These are phyloP conservation scores for Cutaneotrichosporon sp. DNA, from an alignment of 1,284 basidiomycete genomes.

Conservation along the genomic window DNA sequence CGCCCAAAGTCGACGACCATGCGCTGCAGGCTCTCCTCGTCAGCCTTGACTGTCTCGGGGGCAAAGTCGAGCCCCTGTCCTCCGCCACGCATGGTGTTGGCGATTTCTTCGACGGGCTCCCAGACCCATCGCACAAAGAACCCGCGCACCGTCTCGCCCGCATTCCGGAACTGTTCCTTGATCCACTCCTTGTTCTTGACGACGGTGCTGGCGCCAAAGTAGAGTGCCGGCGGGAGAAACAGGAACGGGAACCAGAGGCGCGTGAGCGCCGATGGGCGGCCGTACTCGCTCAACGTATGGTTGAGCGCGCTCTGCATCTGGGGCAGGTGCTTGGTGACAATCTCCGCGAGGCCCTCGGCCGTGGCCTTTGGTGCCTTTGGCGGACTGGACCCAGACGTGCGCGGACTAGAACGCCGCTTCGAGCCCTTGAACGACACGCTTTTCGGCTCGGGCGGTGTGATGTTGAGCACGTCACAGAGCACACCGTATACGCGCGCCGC, in stretches of 20 bases:
- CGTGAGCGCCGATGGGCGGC: slow-evolving; percentile 38
- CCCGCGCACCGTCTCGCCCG: slow-evolving; percentile 63
- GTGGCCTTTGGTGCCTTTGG: slow-evolving; percentile 6
- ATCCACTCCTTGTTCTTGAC: slow-evolving; percentile 45
- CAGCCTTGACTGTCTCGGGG: slow-evolving; percentile 44
- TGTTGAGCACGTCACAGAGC: slow-evolving; percentile 36
- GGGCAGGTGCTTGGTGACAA: slow-evolving; percentile 36
- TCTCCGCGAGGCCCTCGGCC: slow-evolving; percentile 27
- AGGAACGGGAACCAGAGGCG: slow-evolving; percentile 48
- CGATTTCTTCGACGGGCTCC: slow-evolving; percentile 75
- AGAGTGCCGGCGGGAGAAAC: slow-evolving; percentile 41
- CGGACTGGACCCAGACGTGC: neutral
- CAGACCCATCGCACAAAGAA: slow-evolving; percentile 83
- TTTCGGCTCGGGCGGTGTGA: slow-evolving; percentile 9
- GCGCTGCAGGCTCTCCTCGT: slow-evolving; percentile 73
- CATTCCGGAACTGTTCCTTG: slow-evolving; percentile 57
- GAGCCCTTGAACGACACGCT: slow-evolving; percentile 3
- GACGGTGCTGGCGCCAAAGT: slow-evolving; percentile 23
- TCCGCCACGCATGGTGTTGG: slow-evolving; percentile 64
- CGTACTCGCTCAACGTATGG: slow-evolving; percentile 25
- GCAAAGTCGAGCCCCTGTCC: slow-evolving; percentile 52
- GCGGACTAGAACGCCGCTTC: neutral
- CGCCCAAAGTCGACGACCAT: slow-evolving; percentile 83
- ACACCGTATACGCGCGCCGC: slow-evolving; percentile 35
- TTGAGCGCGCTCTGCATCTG: slow-evolving; percentile 16